phyloP scores from a whole-genome alignment of 257 asterid species.

The Fraxinus excelsior region DNA sequence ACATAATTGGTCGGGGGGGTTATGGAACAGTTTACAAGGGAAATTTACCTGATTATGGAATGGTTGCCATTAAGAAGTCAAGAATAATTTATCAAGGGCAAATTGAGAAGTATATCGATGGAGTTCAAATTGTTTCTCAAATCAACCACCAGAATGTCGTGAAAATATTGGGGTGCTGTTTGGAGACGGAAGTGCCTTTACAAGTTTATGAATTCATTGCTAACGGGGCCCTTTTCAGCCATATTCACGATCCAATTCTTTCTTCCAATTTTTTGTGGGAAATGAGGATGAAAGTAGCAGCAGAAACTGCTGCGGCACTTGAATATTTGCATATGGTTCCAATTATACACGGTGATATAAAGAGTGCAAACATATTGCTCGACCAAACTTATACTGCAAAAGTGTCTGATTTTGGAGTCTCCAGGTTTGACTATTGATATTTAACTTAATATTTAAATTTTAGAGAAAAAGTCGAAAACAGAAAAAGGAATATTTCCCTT shows the following conservation, averaged over 20 bases:
- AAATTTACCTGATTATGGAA: conserved; percentile 26
- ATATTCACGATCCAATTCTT: conserved; percentile 29
- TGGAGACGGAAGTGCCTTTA: conserved; percentile 44
- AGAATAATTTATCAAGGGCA: conserved; percentile 26
- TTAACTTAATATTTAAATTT: too few species aligned
- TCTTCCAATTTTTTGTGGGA: conserved; percentile 40
- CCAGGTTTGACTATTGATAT: conserved; percentile 19
- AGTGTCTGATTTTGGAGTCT: conserved; percentile 49
- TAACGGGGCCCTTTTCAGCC: conserved; percentile 34
- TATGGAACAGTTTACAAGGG: conserved; percentile 42
- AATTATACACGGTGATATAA: conserved; percentile 41
- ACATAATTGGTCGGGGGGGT: conserved; percentile 40
- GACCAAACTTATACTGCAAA: conserved; percentile 44
- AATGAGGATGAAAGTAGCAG: conserved; percentile 40
- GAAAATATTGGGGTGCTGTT: conserved; percentile 46
- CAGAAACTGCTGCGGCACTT: conserved; percentile 44
- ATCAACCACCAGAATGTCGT: conserved; percentile 46
- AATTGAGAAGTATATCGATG: conserved; percentile 41
- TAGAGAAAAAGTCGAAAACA: too few species aligned
- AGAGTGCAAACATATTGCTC: conserved; percentile 43
- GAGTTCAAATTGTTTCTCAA: conserved; percentile 39
- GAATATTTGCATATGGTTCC: conserved; percentile 46
- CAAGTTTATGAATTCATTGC: conserved; percentile 45
- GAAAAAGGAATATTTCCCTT: too few species aligned
- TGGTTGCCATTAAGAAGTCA: conserved; percentile 43